Base-by-base conservation (phyloP, 208 protist genomes). In the Trypanosomatidae sp. region DNA sequence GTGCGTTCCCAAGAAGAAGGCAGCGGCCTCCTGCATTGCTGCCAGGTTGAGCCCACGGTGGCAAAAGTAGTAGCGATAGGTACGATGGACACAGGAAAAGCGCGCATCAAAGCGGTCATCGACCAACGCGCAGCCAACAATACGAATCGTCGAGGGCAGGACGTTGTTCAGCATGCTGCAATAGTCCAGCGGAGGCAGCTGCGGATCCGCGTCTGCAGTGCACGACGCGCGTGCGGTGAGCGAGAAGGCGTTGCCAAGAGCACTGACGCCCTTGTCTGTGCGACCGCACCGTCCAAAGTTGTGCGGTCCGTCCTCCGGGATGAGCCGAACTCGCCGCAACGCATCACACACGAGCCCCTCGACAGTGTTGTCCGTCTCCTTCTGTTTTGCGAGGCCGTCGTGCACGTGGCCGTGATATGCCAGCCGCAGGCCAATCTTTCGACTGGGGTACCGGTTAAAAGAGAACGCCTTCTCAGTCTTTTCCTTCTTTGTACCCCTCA, bases 121-220 rank as follows among this genome's bases (percentile, higher is more conserved):
- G 9, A 99, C 97, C 28, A 94, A 89, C 0, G 93, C 74, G 87
- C 96, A 99, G 25, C 89, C 97, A 25, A 99, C 68, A 13, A 98
- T 93, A 62, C 98, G 93, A 39, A 99, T 98, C 13, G 97, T 94
- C 1, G 88, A 74, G 8, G 98, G 98, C 17, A 99, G 88, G 5
- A 95, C 80, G 28, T 85, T 79, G 81, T 99, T 99, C 28, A 99
- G 86, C 86, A 99, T 94, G 28, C 80, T 82, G n/a, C 88, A 89
- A 77, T 99, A 99, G 69, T 98, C 93, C 10, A 99, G 75, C 19
- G 87, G 86, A 8, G 86, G 80, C 59, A 80, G 66, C 66, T 89
- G 83, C 36, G 77, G 73, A 0, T 52, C 7, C 28, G 74, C 71
- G 19, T 79, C 69, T 12, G 58, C 88, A 5, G 64, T 49, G 67